Percentiles rank a stretch among this genome's conserved stretches.
These are phyloP conservation scores for Prunus yedoensis DNA, from an alignment of 331 rosid species.

Conservation along the genomic window DNA sequence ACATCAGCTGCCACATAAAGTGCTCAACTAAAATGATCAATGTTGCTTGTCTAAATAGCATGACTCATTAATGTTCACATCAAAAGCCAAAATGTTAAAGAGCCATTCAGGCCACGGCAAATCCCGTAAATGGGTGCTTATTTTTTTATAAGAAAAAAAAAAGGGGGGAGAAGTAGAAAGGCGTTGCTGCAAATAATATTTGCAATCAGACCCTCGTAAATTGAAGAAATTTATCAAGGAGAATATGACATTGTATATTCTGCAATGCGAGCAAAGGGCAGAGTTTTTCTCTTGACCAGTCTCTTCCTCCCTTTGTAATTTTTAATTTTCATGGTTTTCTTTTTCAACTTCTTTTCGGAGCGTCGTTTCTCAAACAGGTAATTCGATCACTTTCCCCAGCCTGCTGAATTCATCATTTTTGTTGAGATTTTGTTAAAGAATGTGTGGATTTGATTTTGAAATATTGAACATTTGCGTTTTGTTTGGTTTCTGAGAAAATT, in stretches of 20 bases:
- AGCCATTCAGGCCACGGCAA: too few relatives aligned
- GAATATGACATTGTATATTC: background rate
- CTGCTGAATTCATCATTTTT: background rate
- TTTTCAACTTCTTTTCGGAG: slow-evolving; percentile 15
- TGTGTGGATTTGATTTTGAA: slow-evolving; percentile 10
- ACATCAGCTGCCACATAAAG: too few relatives aligned
- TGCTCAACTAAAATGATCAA: too few relatives aligned
- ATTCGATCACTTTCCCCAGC: slow-evolving; percentile 14
- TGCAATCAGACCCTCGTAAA: background rate
- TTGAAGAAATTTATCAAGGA: background rate
- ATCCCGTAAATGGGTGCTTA: too few relatives aligned
- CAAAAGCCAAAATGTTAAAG: too few relatives aligned
- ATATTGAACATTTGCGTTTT: background rate
- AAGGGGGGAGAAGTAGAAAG: background rate
- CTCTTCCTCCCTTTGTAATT: slow-evolving; percentile 1
- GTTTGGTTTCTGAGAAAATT: slow-evolving; percentile 12
- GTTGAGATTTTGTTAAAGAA: background rate
- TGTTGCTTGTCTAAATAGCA: too few relatives aligned
- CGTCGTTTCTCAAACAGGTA: slow-evolving; percentile 33
- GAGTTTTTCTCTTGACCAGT: slow-evolving; percentile 34
- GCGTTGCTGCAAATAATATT: background rate
- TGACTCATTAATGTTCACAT: too few relatives aligned
- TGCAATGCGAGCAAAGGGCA: slow-evolving; percentile 23
- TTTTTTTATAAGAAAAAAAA: too few relatives aligned
- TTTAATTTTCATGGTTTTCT: slow-evolving; percentile 19